phyloP scores from a whole-genome alignment of 176 grass and related monocot genomes.

The Paspalum vaginatum region DNA sequence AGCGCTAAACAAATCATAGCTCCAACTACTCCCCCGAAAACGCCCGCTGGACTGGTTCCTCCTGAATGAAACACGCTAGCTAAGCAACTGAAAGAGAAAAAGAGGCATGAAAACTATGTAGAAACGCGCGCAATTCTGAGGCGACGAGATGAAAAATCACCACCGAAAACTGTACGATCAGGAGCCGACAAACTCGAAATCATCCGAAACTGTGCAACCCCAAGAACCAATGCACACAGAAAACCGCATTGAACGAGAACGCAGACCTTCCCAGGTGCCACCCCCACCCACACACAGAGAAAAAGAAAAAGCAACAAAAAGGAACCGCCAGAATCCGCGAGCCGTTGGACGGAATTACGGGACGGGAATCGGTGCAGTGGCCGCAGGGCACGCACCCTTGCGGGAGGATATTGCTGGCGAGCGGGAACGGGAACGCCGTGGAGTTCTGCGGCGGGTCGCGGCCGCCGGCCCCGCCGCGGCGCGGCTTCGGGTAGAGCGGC shows the following conservation, averaged over 20 bases:
- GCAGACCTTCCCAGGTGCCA: not conserved
- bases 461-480: constrained; percentile 2
- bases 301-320: not conserved
- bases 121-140: not conserved
- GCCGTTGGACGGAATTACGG: not conserved
- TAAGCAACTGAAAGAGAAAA: not conserved
- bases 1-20: not conserved
- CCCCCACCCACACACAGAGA: not conserved
- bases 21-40: not conserved
- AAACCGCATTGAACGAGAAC: not conserved
- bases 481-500: constrained; percentile 61
- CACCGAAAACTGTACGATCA: not conserved
- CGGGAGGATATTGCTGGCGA: constrained; percentile 51
- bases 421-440: constrained; percentile 36
- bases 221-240: not conserved
- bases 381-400: constrained; percentile 52
- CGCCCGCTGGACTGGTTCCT: not conserved
- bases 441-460: constrained; percentile 40
- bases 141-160: not conserved
- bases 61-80: not conserved
- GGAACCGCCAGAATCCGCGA: not conserved
- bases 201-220: not conserved
- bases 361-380: not conserved
- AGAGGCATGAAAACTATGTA: not conserved
- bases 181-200: not conserved